phyloP scores from a whole-genome alignment of 2,329 filamentous ascomycete genomes.

The Verticillium albo-atrum region DNA sequence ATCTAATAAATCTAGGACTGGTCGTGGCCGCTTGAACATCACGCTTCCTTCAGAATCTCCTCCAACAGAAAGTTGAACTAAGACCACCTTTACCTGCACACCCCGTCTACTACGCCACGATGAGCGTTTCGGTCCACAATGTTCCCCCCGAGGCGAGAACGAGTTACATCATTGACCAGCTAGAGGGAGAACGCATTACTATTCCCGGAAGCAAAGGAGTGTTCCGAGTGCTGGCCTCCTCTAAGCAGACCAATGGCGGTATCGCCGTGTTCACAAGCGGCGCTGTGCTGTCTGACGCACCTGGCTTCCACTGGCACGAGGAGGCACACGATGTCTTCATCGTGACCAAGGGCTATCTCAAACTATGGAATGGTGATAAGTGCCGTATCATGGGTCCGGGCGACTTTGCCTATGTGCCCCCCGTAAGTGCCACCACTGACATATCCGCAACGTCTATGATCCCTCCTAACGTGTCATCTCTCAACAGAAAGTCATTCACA shows the following conservation, averaged over 20 bases:
- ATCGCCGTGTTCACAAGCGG: constrained; percentile 47
- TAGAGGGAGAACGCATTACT: constrained; percentile 46
- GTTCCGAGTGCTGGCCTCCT: constrained; percentile 45
- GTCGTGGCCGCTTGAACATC: too few species aligned
- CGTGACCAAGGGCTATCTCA: constrained; percentile 48
- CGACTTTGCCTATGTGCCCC: constrained; percentile 54
- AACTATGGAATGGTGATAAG: constrained; percentile 54
- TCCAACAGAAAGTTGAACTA: too few species aligned
- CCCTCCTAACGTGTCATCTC: neutral
- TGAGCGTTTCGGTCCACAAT: constrained; percentile 25
- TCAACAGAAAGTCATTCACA: constrained; percentile 44
- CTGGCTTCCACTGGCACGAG: constrained; percentile 53
- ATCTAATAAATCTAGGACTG: too few species aligned
- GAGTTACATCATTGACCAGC: constrained; percentile 41
- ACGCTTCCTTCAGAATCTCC: too few species aligned
- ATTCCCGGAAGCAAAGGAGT: constrained; percentile 48
- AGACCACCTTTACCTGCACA: too few species aligned
- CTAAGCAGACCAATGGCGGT: constrained; percentile 44
- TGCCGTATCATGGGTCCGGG: constrained; percentile 48
- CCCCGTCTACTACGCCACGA: constrained; percentile 9
- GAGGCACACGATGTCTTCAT: constrained; percentile 55
- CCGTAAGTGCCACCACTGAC: constrained; percentile 28
- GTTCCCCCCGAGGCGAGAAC: constrained; percentile 30
- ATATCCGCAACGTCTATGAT: neutral
- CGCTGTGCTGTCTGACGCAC: constrained; percentile 37